phyloP scores from a whole-genome alignment of 768 basidiomycete species.

The Hygrophorus pudorinus region DNA sequence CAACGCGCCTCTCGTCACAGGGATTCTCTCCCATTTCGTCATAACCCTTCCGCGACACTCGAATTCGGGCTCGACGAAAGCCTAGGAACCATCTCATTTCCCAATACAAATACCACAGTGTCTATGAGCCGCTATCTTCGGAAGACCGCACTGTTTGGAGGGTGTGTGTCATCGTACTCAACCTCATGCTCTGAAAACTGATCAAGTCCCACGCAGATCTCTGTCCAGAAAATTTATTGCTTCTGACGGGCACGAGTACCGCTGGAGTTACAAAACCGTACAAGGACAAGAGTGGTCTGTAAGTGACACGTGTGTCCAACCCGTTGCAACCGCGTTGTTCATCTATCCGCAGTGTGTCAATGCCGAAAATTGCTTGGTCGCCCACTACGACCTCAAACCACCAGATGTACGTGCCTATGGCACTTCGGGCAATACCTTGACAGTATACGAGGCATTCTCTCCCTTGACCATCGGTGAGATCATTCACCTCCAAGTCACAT shows the following conservation, averaged over 20 bases:
- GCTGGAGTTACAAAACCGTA: constrained; percentile 48
- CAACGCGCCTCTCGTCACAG: constrained; percentile 53
- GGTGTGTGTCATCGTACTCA: constrained; percentile 32
- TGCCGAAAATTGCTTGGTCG: constrained; percentile 28
- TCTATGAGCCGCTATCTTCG: constrained; percentile 58
- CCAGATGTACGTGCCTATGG: constrained; percentile 31
- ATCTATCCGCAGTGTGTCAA: constrained; percentile 36
- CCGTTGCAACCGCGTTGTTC: constrained; percentile 2
- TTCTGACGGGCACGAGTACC: constrained; percentile 62
- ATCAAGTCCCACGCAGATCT: constrained; percentile 32
- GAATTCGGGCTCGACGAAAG: constrained; percentile 50
- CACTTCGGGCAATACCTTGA: constrained; percentile 41
- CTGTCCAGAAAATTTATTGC: constrained; percentile 58
- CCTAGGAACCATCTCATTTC: constrained; percentile 52
- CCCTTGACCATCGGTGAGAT: constrained; percentile 25
- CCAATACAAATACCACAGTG: constrained; percentile 29
- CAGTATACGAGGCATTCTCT: constrained; percentile 32
- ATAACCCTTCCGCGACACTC: constrained; percentile 46
- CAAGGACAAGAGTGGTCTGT: constrained; percentile 71
- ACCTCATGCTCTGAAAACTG: constrained; percentile 5
- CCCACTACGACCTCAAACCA: constrained; percentile 20
- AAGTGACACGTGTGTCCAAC: constrained; percentile 21
- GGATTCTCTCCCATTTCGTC: constrained; percentile 40
- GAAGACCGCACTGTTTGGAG: constrained; percentile 54
- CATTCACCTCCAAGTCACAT: constrained; percentile 10